Evolutionary conservation across 805 yeast species (phyloP), one percentile per base, ranked within the genome.

Genomic region (Metschnikowia bowlesiae): DNA sequence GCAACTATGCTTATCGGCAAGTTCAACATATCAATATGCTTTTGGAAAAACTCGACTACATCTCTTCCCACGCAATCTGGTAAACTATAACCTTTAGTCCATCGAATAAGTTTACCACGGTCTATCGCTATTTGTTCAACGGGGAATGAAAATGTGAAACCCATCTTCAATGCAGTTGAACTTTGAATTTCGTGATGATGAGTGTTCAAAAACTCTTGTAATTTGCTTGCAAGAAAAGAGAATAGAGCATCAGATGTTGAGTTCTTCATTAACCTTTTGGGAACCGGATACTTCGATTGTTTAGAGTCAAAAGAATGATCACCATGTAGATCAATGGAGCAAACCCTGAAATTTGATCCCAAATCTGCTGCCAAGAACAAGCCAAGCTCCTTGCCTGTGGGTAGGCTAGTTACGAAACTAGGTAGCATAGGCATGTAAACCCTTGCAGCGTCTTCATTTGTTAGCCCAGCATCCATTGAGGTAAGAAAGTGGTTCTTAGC

Each of bases 1-100:
- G 98, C 98, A 14, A 86, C 89, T 39, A 91, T 87, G 35, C 69
- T 64, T 36, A 89, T 89, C 8, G 88, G 86, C 38, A 83, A 71
- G 0, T 80, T 75, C 38, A 79, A 75, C 3, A 57, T 61, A 59
- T 88, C 85, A 43, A 92, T 62, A 51, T 87, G 86, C 10, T 67
- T 65, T 68, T 94, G 98, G 53, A 89, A 76, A 42, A 83, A 68
- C 41, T 72, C 73, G 46, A 88, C 94, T 40, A 94, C 86, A 65
- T 92, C 97, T 62, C 84, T 74, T 48, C 89, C 95, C 34, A 92
- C 87, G 38, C 88, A 84, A 59, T 92, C 98, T 30, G 80, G 79
- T 58, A 94, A 85, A 61, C 87, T 83, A 69, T 87, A 92, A 34
- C 98, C 98, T 69, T 92, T 92, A 16, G 98, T 90, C 99, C 99